These are phyloP conservation scores for Coemansia sp. DNA, from an alignment of 192 early-diverging fungal species.

Conservation along the genomic window DNA sequence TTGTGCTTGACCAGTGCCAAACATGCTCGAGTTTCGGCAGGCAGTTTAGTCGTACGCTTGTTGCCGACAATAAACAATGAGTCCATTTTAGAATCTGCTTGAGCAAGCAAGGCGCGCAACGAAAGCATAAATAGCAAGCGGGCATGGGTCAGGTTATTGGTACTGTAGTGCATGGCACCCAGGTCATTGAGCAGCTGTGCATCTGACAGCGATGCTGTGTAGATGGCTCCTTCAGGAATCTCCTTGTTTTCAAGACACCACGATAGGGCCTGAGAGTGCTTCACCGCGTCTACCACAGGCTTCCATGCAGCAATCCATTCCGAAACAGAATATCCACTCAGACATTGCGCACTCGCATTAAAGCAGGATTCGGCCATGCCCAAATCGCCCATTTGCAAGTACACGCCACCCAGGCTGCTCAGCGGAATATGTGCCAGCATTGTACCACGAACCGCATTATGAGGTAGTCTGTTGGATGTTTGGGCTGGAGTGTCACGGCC, in stretches of 20 bases:
- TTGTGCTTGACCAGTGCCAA: conserved; percentile 34
- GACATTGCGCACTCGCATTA: conserved; percentile 43
- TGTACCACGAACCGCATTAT: conserved; percentile 21
- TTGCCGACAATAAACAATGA: neutral
- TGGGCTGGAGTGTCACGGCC: conserved; percentile 15
- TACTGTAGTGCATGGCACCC: conserved; percentile 39
- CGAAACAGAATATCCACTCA: conserved; percentile 25
- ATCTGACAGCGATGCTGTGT: conserved; percentile 21
- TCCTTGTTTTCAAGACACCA: conserved; percentile 16
- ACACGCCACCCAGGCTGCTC: conserved; percentile 47
- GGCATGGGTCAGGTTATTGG: conserved; percentile 15
- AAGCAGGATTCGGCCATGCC: conserved; percentile 51
- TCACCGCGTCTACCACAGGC: conserved; percentile 11
- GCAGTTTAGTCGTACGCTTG: neutral
- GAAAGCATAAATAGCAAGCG: conserved; percentile 24
- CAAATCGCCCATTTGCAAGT: conserved; percentile 49
- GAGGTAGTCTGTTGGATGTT: neutral
- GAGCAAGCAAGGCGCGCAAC: conserved; percentile 1
- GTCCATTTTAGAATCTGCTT: neutral
- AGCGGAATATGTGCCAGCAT: conserved; percentile 46
- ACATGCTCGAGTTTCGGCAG: conserved; percentile 28
- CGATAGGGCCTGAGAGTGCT: conserved; percentile 7
- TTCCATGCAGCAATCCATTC: conserved; percentile 33
- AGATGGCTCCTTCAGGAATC: conserved; percentile 1
- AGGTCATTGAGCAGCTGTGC: conserved; percentile 47